Conservation (phyloP, 257 asterid genomes). For the Petunia axillaris region DNA sequence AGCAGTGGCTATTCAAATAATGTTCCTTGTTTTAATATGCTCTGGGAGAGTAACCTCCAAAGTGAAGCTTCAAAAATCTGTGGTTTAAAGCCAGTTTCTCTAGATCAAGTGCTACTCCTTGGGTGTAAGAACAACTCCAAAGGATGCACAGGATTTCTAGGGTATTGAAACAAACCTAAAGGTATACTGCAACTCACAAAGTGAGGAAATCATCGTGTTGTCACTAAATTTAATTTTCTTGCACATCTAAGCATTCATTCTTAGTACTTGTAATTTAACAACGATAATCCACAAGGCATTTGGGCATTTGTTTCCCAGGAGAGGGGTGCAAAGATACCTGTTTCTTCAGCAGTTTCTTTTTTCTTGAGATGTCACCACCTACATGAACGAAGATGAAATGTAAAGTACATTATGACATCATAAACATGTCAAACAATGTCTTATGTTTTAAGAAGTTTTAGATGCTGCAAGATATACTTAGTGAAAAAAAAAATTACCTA, state of each 20-base stretch:
- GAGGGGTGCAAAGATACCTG: constrained; percentile 52
- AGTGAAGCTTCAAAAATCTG: no score
- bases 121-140: neutral
- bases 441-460: neutral
- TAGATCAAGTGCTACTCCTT: neutral
- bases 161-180: neutral
- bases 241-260: neutral
- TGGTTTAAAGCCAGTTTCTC: no score
- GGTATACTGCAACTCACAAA: neutral
- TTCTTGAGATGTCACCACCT: constrained; percentile 96
- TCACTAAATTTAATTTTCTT: neutral
- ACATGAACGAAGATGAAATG: constrained; percentile 28
- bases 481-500: no score
- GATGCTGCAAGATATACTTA: neutral
- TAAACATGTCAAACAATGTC: neutral
- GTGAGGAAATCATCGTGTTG: neutral
- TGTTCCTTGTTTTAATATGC: no score
- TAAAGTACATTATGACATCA: neutral
- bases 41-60: no score
- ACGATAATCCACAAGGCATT: neutral
- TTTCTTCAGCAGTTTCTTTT: constrained; percentile 90
- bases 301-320: neutral
- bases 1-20: no score
- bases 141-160: constrained; percentile 2
- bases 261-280: neutral